Percentiles rank a stretch among this genome's conserved stretches.
phyloP scores from a whole-genome alignment of 306 rosid genomes.

The Inga laurina region DNA sequence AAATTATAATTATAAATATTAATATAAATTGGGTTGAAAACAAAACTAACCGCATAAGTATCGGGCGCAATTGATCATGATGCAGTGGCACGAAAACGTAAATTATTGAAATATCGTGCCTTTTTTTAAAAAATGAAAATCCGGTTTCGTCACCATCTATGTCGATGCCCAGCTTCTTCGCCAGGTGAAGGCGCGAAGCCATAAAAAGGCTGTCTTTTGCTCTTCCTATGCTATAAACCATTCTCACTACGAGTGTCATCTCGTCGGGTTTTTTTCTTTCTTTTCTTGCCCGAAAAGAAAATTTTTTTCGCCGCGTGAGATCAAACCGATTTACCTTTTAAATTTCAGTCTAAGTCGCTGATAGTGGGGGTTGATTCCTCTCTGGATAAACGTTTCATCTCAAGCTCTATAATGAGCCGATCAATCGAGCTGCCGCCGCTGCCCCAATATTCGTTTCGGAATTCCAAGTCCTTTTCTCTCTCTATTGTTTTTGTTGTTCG shows the following conservation, averaged over 20 bases:
- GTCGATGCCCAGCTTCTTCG: conserved; percentile 12
- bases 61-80: background rate
- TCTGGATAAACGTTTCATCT: background rate
- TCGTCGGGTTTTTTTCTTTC: background rate
- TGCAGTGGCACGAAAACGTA: conserved; percentile 26
- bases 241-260: background rate
- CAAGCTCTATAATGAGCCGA: conserved; percentile 38
- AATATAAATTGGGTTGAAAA: background rate
- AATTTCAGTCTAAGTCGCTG: conserved; percentile 17
- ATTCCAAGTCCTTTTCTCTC: conserved; percentile 39
- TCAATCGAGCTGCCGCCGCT: conserved; percentile 53
- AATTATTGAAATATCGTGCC: background rate
- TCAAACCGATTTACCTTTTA: background rate
- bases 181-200: conserved; percentile 50
- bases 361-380: background rate
- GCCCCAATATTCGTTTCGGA: conserved; percentile 23
- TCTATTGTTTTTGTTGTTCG: background rate
- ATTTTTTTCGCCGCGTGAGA: background rate
- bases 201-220: background rate
- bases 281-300: conserved; percentile 13
- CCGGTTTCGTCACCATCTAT: conserved; percentile 28
- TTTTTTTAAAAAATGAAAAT: background rate
- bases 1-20: background rate
- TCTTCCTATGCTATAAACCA: background rate
- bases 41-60: background rate